A percentile compares a stretch with the other conserved stretches of the same genome.
Conservation (phyloP, 2,329 filamentous ascomycete species). For the Talaromyces albobiverticillius region DNA sequence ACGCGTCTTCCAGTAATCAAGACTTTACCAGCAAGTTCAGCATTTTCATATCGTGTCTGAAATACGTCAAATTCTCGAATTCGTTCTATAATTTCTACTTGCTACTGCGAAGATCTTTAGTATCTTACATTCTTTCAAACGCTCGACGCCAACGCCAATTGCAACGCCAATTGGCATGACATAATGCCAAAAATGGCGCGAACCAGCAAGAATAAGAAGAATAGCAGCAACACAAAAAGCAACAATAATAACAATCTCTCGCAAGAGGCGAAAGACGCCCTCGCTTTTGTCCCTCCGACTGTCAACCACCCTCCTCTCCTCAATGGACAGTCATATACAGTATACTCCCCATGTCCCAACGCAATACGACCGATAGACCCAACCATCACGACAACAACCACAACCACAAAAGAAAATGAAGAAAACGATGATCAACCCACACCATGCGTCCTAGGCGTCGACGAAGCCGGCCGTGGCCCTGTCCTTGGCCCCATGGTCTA, state of each 20-base stretch:
- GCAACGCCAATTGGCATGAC: too few relatives aligned
- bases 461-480: constrained; percentile 90
- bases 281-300: constrained; percentile 65
- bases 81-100: too few relatives aligned
- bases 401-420: too few relatives aligned
- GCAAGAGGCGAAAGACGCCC: constrained; percentile 29
- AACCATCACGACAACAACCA: constrained; percentile 28
- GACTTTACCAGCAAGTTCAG: too few relatives aligned
- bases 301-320: constrained; percentile 58
- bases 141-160: too few relatives aligned
- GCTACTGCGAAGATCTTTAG: too few relatives aligned
- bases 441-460: constrained; percentile 79
- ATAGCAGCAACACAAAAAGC: neutral
- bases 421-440: constrained; percentile 38
- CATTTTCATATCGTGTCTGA: too few relatives aligned
- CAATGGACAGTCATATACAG: constrained; percentile 64
- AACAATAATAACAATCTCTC: neutral
- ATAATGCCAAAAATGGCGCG: constrained; percentile 8
- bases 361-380: constrained; percentile 47
- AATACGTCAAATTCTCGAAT: too few relatives aligned
- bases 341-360: constrained; percentile 66
- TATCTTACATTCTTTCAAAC: too few relatives aligned
- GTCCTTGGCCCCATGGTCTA: constrained; percentile 79
- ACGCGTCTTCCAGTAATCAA: neutral
- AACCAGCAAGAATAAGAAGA: neutral